Evolutionary conservation across 2,329 filamentous ascomycete genomes (phyloP), one percentile per base, ranked within the genome.

Genomic region (Xylariaceae sp.): DNA sequence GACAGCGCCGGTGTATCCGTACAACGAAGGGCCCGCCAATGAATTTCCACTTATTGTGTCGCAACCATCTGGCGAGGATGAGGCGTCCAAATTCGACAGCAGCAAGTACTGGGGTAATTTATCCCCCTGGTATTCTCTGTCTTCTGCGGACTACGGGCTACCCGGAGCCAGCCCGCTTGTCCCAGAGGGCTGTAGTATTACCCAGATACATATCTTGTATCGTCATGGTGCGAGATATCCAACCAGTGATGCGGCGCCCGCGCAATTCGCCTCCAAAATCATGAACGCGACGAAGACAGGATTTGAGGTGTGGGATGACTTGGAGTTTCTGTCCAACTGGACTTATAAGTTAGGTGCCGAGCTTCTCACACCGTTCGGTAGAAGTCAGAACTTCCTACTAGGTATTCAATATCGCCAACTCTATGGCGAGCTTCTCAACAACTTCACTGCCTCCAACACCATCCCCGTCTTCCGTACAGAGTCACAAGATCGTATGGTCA

Each of bases 381-480:
- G 74, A 29, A 73, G 70, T 54, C 74, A 79, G 60, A 69, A 73
- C 48, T 77, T 77, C 60, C 60, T 75, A 12, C 68, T 77, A 2
- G 75, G 75, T 7, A 60, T 77, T 12, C 66, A 69, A 50, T 70
- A 77, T 54, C 72, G 75, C 16, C 71, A 77, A 57, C 67, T 77
- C n/a, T 78, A 74, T 44, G 71, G 75, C 7, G 65, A 74, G 45
- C 69, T 77, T 12, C 71, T 78, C 42, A 77, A 77, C 57, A 77
- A 77, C 64, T 77, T 77, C 54, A 72, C 70, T 32, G 66, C 64
- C 49, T 68, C 71, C 1, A 70, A 71, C 21, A 68, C 72, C 4
- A 62, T 77, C 44, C 74, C 75, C 19, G 73, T 77, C 16, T 75
- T 72, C 57, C 66, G 70, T 20, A 70, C 69, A 23, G 54, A 71